phyloP scores from a whole-genome alignment of 768 basidiomycete genomes.

The Tephrocybe rancida region DNA sequence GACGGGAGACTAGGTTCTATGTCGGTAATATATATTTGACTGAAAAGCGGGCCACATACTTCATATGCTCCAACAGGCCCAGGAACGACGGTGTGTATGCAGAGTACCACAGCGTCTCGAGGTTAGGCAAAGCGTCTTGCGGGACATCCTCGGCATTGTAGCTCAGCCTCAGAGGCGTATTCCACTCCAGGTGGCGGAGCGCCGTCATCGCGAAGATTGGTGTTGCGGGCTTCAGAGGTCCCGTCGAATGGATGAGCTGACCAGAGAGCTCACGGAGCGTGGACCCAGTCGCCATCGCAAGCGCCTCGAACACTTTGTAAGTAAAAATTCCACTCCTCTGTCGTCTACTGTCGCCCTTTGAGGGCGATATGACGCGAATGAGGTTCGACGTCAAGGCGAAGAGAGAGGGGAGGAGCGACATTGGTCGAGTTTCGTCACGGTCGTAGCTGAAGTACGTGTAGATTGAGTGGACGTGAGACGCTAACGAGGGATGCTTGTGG shows the following conservation, averaged over 20 bases:
- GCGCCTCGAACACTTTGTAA: neutral
- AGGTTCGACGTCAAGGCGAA: neutral
- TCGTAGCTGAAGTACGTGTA: neutral
- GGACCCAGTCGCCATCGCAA: neutral
- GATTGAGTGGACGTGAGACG: neutral
- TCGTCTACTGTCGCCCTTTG: neutral
- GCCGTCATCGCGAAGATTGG: neutral
- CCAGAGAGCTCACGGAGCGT: conserved; percentile 29
- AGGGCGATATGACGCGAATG: neutral
- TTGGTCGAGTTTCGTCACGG: neutral
- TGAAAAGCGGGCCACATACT: too few relatives aligned
- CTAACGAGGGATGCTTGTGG: neutral
- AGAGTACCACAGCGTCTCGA: neutral
- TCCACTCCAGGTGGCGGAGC: conserved; percentile 1
- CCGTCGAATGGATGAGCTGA: neutral
- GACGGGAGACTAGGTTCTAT: neutral
- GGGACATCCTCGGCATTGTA: neutral
- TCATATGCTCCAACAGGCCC: neutral
- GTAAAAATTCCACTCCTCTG: neutral
- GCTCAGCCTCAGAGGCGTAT: neutral
- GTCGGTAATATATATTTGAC: too few relatives aligned
- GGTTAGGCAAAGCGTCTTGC: neutral
- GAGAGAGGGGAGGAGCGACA: neutral
- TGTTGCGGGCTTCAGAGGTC: neutral
- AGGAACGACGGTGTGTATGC: neutral